Evolutionary conservation across 371 early-diverging fungal genomes (phyloP), one percentile per base, ranked within the genome.

Genomic region (Enterospora canceri): DNA sequence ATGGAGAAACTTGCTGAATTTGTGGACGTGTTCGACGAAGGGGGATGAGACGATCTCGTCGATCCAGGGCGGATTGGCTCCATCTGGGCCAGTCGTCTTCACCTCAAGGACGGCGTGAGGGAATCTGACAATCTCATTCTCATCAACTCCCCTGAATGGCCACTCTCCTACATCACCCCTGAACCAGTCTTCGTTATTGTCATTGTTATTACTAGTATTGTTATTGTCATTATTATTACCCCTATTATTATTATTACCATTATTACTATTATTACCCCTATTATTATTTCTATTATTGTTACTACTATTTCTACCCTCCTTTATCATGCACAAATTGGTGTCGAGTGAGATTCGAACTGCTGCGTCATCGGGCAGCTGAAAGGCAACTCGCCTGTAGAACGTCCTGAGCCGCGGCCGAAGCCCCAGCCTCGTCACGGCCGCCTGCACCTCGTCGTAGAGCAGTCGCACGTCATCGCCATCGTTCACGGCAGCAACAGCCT

Each of bases 51-150:
- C 85, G 47, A 96, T 82, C 59, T 92, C 89, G 2, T 84, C 78
- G 34, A 94, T 90, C 98, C 98, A 97, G 62, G 86, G 84, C 1
- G 94, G 92, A 5, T 90, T 87, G 51, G 85, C 85, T 29, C 87
- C 86, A 34, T 91, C 92, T 5, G 85, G 83, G 34, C 85, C 84
- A 16, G 90, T 87, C 75, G 94, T 83, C 81, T 97, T 97, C 73
- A 97, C 90, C 76, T 97, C 98, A 47, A 97, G 85, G 26, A 96
- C 85, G 16, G 94, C 95, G 76, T 93, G 93, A 28, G 95, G 96
- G 82, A 94, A 96, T 46, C 86, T 81, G 54, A 85, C 84, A 47
- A 92, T 85, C 51, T 94, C 94, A 12, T 79, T 83, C 16, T 86
- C 62, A 0, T 40, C 35, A 31, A 94, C 80, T 70, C 91, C 86